These are phyloP conservation scores for Hemileccinum rubropunctum DNA, from an alignment of 768 basidiomycete genomes.

Conservation along the genomic window DNA sequence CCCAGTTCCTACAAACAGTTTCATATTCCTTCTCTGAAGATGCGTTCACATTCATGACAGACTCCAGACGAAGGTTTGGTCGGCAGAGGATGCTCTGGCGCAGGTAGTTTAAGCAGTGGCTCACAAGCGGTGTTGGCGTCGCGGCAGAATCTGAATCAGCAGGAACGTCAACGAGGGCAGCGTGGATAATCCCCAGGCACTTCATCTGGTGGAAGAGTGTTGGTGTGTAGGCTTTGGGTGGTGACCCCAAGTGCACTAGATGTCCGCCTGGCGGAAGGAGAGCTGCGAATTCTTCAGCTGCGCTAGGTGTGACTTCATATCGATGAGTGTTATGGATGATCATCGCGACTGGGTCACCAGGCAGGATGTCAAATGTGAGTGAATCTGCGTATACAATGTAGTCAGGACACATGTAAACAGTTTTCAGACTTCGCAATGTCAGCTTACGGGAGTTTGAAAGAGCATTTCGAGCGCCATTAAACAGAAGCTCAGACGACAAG, in stretches of 20 bases:
- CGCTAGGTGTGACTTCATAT: constrained; percentile 15
- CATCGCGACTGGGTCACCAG: constrained; percentile 20
- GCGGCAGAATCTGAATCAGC: constrained; percentile 1
- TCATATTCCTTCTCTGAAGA: constrained; percentile 16
- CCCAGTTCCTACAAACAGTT: constrained; percentile 29
- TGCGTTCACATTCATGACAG: constrained; percentile 5
- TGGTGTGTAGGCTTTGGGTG: constrained; percentile 30
- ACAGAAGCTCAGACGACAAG: neutral
- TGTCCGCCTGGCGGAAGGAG: constrained; percentile 33
- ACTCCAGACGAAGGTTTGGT: constrained; percentile 29
- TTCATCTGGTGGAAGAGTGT: constrained; percentile 41
- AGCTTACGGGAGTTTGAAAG: neutral
- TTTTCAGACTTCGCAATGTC: no score
- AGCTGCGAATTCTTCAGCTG: constrained; percentile 25
- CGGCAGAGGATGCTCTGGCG: constrained; percentile 32
- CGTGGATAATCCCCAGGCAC: constrained; percentile 37
- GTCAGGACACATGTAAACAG: neutral
- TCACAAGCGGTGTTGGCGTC: constrained; percentile 5
- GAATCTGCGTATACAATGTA: neutral
- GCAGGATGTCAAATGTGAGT: constrained; percentile 6
- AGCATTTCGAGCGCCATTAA: neutral
- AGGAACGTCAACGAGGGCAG: constrained; percentile 9
- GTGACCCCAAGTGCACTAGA: constrained; percentile 25
- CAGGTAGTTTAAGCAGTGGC: constrained; percentile 38
- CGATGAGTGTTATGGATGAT: constrained; percentile 24